Conservation (phyloP, 2,329 filamentous ascomycete species). For the Aspergillus sp. region DNA sequence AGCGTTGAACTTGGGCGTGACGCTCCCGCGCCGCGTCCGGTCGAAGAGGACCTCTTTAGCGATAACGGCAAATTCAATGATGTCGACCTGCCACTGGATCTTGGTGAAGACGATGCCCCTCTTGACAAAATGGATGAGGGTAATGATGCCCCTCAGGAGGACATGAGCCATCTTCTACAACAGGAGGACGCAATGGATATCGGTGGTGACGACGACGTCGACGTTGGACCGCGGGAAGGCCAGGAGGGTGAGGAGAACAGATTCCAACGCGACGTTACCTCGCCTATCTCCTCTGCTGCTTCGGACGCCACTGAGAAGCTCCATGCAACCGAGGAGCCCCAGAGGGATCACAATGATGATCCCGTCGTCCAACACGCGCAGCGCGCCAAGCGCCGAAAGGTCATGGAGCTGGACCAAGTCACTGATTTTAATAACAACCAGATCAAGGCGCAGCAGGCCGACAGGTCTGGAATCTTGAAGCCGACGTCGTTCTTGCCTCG, state of each 20-base stretch:
- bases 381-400: conserved; percentile 67
- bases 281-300: conserved; percentile 46
- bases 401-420: conserved; percentile 70
- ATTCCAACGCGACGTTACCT: conserved; percentile 58
- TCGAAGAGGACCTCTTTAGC: conserved; percentile 45
- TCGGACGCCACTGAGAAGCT: conserved; percentile 49
- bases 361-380: conserved; percentile 55
- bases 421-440: conserved; percentile 67
- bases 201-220: conserved; percentile 46
- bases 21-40: conserved; percentile 56
- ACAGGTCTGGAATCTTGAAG: conserved; percentile 78
- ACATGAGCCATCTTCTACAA: conserved; percentile 50
- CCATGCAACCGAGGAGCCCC: conserved; percentile 44
- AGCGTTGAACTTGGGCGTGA: conserved; percentile 89
- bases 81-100: conserved; percentile 41
- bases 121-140: conserved; percentile 29
- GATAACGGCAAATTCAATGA: conserved; percentile 58
- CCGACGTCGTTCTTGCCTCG: conserved; percentile 73
- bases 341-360: conserved; percentile 38
- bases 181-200: conserved; percentile 46
- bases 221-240: conserved; percentile 20
- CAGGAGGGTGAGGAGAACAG: conserved; percentile 31
- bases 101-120: conserved; percentile 39
- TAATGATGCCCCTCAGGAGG: conserved; percentile 34
- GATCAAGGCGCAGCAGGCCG: conserved; percentile 77